Base-by-base conservation (phyloP, 345 rosid genomes). In the Carallia pectinifolia region DNA sequence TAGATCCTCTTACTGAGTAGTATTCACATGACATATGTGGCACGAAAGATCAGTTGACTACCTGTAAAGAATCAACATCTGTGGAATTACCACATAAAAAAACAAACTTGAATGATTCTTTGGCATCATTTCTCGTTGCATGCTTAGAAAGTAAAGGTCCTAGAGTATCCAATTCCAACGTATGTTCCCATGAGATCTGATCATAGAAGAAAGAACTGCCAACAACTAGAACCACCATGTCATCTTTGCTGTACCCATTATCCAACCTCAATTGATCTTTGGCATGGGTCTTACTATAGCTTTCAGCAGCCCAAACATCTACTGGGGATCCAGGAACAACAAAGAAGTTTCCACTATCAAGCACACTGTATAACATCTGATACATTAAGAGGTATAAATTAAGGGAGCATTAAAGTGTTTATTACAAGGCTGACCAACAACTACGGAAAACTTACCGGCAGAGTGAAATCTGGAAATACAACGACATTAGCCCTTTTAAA, bases 271-370 rank as follows among this genome's bases (percentile, higher is more conserved):
- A 61, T 36, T 81, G 86, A 80, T 80, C 76, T 78, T 85, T 95
- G 72, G 77, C 68, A 72, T 89, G 86, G 59, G 79, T 79, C 78
- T 80, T 86, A 62, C 77, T 67, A 73, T 84, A 95, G 74, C 78
- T 84, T 81, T 90, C 96, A 69, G 94, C 94, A 76, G 90, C 86
- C 97, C 99, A 95, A 60, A 90, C 92, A 79, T 95, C 97, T 13
- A 85, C 76, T 52, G 92, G 92, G 36, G 96, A 85, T 85, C 97
- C 99, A 77, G 94, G 94, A 85, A 92, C 82, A 68, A 92, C 99
- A 86, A 85, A 82, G 82, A 95, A 95, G 87, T 95, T 92, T 78
- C 99, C 98, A 84, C 86, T 77, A 83, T 95, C 99, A 70, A 95
- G 96, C 83, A 81, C 76, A 74, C 91, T 89, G 82, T 92, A 88